phyloP scores from a whole-genome alignment of 2,329 filamentous ascomycete species.

The Xylariaceae sp. region DNA sequence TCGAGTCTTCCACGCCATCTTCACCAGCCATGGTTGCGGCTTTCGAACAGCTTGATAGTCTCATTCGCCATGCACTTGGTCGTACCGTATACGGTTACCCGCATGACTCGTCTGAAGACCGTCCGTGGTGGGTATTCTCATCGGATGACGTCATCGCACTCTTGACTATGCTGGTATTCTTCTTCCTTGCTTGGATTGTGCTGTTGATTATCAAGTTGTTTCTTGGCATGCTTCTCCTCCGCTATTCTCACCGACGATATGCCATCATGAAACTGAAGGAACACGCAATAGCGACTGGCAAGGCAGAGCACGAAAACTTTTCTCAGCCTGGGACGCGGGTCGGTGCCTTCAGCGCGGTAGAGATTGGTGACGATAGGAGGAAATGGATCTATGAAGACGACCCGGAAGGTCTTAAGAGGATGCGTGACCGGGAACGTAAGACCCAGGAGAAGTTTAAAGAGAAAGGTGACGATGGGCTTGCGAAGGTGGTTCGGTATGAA shows the following conservation, averaged over 20 bases:
- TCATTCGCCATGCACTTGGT: constrained; percentile 79
- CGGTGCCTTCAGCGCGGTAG: constrained; percentile 84
- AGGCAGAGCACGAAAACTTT: constrained; percentile 60
- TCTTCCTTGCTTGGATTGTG: constrained; percentile 83
- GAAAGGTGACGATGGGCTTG: constrained; percentile 56
- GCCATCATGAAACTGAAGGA: constrained; percentile 79
- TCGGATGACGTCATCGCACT: constrained; percentile 78
- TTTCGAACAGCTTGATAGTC: constrained; percentile 77
- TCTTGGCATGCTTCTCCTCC: constrained; percentile 85
- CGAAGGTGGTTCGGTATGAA: constrained; percentile 78
- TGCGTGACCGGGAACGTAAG: constrained; percentile 69
- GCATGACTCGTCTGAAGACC: constrained; percentile 47
- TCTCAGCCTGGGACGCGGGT: constrained; percentile 76
- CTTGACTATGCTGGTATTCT: constrained; percentile 83
- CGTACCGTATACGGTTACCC: constrained; percentile 72
- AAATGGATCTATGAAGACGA: constrained; percentile 89
- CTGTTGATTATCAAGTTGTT: constrained; percentile 85
- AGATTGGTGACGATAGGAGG: constrained; percentile 86
- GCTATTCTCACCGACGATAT: constrained; percentile 81
- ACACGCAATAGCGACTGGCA: constrained; percentile 53
- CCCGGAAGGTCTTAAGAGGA: constrained; percentile 68
- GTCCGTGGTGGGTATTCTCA: constrained; percentile 62
- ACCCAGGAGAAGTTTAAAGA: constrained; percentile 64
- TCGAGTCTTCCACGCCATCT: constrained; percentile 67
- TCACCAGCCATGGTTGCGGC: constrained; percentile 80